Conservation (phyloP, 345 rosid genomes). For the Citrus australasica region DNA sequence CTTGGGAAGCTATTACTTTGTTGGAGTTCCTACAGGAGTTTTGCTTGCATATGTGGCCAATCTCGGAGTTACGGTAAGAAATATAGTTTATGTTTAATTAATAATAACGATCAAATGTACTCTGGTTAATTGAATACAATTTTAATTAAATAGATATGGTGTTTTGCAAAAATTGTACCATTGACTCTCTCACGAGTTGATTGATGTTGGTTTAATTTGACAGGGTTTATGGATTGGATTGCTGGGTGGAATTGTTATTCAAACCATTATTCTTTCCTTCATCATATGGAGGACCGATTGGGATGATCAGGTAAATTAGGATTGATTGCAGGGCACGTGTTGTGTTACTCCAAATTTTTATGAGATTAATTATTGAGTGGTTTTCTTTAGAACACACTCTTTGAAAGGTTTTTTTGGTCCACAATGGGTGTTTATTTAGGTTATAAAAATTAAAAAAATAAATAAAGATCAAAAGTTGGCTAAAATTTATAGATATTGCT, state of each 20-base stretch:
- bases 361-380: not conserved
- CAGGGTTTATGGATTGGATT: constrained; percentile 42
- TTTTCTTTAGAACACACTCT: too few relatives aligned
- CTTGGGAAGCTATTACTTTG: constrained; percentile 25
- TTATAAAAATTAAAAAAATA: too few relatives aligned
- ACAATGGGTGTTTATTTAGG: too few relatives aligned
- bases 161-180: too few relatives aligned
- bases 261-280: constrained; percentile 19
- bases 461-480: too few relatives aligned
- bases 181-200: too few relatives aligned
- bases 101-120: not conserved
- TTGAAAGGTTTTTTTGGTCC: too few relatives aligned
- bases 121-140: too few relatives aligned
- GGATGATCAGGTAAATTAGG: constrained; percentile 23
- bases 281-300: constrained; percentile 29
- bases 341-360: not conserved
- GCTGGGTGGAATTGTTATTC: constrained; percentile 24
- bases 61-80: constrained; percentile 1
- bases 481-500: not conserved
- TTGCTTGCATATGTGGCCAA: constrained; percentile 9
- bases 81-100: not conserved
- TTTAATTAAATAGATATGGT: too few relatives aligned
- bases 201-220: not conserved
- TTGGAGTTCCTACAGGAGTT: constrained; percentile 28
- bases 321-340: not conserved